Conservation (phyloP, 2,329 filamentous ascomycete species). For the Pleoardoris graminearum region DNA sequence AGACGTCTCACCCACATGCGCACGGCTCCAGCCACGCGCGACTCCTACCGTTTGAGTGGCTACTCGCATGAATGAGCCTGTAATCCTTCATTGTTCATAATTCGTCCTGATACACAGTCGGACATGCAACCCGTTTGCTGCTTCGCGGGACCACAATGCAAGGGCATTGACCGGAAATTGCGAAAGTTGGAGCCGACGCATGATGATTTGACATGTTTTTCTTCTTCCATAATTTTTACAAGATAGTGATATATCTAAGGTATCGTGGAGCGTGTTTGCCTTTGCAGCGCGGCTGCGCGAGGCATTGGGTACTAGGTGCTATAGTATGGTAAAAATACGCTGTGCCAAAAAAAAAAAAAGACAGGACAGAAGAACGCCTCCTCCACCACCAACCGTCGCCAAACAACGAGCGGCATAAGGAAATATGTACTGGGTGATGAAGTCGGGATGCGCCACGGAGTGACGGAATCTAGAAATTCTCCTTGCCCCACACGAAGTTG, state of each 20-base stretch:
- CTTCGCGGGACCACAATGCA: neutral
- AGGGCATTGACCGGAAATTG: neutral
- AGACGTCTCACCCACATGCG: conserved; percentile 7
- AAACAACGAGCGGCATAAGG: neutral
- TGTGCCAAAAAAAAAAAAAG: neutral
- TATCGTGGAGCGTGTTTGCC: conserved; percentile 6
- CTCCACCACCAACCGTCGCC: conserved; percentile 6
- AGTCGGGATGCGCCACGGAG: neutral
- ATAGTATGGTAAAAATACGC: conserved; percentile 6
- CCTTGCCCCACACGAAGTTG: conserved; percentile 70
- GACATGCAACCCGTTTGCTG: neutral
- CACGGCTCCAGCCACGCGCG: neutral
- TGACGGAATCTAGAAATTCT: conserved; percentile 68
- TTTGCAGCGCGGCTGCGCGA: conserved; percentile 1
- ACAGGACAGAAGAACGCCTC: conserved; percentile 9
- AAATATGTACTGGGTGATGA: conserved; percentile 21
- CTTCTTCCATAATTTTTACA: neutral
- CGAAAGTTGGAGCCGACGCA: too few species aligned
- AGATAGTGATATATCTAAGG: neutral
- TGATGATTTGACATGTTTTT: conserved; percentile 8
- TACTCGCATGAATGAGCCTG: conserved; percentile 14
- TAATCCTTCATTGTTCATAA: conserved; percentile 1
- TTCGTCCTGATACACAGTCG: neutral
- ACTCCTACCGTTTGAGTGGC: conserved; percentile 14
- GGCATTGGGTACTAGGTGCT: conserved; percentile 3